Percentiles rank a stretch among this genome's conserved stretches.
phyloP scores from a whole-genome alignment of 805 yeast genomes.

The Candida krabiensis region DNA sequence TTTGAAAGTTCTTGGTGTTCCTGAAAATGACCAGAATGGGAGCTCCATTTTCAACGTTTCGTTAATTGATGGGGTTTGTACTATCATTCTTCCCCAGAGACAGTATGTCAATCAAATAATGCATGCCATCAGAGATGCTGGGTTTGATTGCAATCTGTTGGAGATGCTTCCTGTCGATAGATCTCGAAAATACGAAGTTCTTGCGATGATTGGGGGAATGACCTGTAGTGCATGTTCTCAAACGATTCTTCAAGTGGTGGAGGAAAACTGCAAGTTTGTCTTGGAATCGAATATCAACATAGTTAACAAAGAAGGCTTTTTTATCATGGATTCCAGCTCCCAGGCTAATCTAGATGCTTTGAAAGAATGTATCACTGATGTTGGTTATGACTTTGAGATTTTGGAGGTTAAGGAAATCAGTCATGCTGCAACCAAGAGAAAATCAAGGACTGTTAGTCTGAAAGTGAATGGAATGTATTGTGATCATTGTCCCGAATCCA shows the following conservation, averaged over 20 bases:
- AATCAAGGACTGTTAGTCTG: constrained; percentile 56
- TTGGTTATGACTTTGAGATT: constrained; percentile 63
- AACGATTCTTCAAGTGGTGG: constrained; percentile 50
- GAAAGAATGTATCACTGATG: constrained; percentile 55
- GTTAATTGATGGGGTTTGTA: constrained; percentile 47
- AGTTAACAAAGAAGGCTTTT: constrained; percentile 63
- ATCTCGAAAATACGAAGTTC: constrained; percentile 47
- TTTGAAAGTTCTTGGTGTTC: constrained; percentile 17
- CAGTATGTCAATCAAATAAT: constrained; percentile 50
- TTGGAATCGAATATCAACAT: constrained; percentile 53
- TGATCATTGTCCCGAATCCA: constrained; percentile 61
- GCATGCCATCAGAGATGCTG: constrained; percentile 45
- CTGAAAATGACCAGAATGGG: constrained; percentile 13
- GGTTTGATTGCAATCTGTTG: constrained; percentile 49
- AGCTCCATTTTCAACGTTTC: constrained; percentile 32
- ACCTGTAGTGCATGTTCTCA: constrained; percentile 70
- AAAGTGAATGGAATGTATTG: constrained; percentile 68
- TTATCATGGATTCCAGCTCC: constrained; percentile 48
- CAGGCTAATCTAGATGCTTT: constrained; percentile 39
- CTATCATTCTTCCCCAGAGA: constrained; percentile 52
- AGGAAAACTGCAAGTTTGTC: constrained; percentile 49
- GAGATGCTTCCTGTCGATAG: constrained; percentile 61
- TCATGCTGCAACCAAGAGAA: constrained; percentile 46
- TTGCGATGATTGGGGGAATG: constrained; percentile 70
- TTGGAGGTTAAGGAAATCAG: constrained; percentile 44